Evolutionary conservation across 441 rosid genomes (phyloP).

Genomic region (Erodium chrysanthum): DNA sequence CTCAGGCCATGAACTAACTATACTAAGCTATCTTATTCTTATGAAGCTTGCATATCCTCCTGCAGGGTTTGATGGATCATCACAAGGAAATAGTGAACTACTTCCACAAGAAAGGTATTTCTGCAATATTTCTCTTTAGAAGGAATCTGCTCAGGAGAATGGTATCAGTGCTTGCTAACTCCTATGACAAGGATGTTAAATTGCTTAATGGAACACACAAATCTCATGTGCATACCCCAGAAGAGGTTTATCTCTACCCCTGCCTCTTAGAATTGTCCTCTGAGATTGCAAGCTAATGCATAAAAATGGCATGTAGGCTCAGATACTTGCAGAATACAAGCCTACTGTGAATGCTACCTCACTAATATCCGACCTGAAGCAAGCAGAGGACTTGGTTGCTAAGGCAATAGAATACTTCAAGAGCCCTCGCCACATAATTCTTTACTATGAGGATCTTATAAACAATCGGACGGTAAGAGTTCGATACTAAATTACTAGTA

Average conservation of each 20-base stretch:
- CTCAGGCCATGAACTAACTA: neutral
- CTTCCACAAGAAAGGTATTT: conserved; percentile 41
- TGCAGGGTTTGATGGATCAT: conserved; percentile 42
- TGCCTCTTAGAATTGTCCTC: neutral
- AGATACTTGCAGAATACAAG: conserved; percentile 34
- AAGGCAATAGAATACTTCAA: conserved; percentile 35
- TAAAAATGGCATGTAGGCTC: conserved; percentile 29
- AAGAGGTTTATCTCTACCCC: conserved; percentile 27
- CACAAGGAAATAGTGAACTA: conserved; percentile 38
- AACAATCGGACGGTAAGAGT: conserved; percentile 33
- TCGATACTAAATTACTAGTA: neutral
- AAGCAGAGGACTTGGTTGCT: conserved; percentile 29
- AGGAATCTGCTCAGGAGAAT: conserved; percentile 45
- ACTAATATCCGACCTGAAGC: conserved; percentile 32
- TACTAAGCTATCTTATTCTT: neutral
- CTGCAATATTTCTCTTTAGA: conserved; percentile 39
- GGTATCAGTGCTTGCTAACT: conserved; percentile 43
- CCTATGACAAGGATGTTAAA: conserved; percentile 39
- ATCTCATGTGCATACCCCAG: conserved; percentile 46
- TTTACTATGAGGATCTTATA: conserved; percentile 45
- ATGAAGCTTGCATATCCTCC: neutral
- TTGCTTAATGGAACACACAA: conserved; percentile 49
- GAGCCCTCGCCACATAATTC: conserved; percentile 36
- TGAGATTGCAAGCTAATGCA: neutral
- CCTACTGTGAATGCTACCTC: conserved; percentile 32